Conservation (phyloP, 768 basidiomycete genomes). For the Termitomyces sp. region DNA sequence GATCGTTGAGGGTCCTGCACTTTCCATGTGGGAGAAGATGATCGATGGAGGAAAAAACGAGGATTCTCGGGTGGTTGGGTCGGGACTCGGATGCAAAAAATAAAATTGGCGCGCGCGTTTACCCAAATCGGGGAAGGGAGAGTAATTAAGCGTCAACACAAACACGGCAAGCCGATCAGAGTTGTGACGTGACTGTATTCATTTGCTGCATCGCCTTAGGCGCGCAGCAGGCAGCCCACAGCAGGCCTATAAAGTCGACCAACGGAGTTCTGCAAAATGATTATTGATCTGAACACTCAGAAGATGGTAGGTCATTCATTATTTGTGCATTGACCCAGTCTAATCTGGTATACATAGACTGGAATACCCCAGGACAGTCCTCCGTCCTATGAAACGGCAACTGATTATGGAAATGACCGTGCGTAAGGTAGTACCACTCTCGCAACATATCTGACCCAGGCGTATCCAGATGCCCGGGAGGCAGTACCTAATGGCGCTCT, state of each 20-base stretch:
- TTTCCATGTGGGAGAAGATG: slow-evolving; percentile 17
- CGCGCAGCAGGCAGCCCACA: slow-evolving; percentile 9
- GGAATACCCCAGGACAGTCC: slow-evolving; percentile 32
- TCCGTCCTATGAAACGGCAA: slow-evolving; percentile 42
- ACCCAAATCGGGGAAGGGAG: not conserved
- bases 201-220: slow-evolving; percentile 3
- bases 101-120: slow-evolving; percentile 8
- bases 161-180: not conserved
- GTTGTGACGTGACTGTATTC: not conserved
- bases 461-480: not conserved
- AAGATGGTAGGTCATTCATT: slow-evolving; percentile 15
- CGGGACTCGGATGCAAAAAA: slow-evolving; percentile 16
- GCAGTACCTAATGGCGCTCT: not conserved
- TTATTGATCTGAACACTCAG: slow-evolving; percentile 20
- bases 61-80: slow-evolving; percentile 6
- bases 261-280: slow-evolving; percentile 14
- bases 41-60: slow-evolving; percentile 15
- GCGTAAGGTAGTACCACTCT: slow-evolving; percentile 6
- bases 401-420: slow-evolving; percentile 23
- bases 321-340: not conserved
- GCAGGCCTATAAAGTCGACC: slow-evolving; percentile 5
- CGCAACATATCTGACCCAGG: not conserved
- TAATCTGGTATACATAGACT: slow-evolving; percentile 7
- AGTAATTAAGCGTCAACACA: slow-evolving; percentile 2
- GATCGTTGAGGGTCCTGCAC: slow-evolving; percentile 23